Conservation (phyloP, 2,329 filamentous ascomycete genomes). For the Pseudogymnoascus sp. region DNA sequence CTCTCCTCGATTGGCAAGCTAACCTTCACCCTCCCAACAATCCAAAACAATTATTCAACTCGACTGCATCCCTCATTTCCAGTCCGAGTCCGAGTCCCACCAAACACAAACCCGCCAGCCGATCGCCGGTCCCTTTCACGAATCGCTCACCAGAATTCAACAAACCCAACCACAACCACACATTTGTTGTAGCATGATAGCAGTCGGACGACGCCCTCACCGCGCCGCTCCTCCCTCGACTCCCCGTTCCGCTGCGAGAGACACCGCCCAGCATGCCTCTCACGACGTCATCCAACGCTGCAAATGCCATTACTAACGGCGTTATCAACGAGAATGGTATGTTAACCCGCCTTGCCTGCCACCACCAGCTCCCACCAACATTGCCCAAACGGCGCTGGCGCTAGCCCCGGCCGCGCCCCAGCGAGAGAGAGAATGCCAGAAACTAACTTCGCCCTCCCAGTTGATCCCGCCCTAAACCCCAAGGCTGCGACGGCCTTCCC, state of each 20-base stretch:
- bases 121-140: background rate
- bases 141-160: background rate
- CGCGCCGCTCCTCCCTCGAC: background rate
- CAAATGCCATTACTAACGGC: slow-evolving; percentile 21
- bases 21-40: background rate
- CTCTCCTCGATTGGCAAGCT: background rate
- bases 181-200: background rate
- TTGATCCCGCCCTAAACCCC: slow-evolving; percentile 8
- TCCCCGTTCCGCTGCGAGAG: background rate
- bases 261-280: slow-evolving; percentile 21
- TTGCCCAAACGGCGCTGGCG: slow-evolving; percentile 9
- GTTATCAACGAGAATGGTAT: slow-evolving; percentile 26
- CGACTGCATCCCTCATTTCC: background rate
- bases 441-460: slow-evolving; percentile 3
- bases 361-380: background rate
- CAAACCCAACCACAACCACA: background rate
- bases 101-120: background rate
- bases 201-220: background rate
- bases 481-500: slow-evolving; percentile 41
- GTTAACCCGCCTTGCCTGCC: background rate
- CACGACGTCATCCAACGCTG: slow-evolving; percentile 23
- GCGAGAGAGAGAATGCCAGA: background rate
- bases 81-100: background rate
- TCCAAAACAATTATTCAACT: background rate
- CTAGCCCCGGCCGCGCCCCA: slow-evolving; percentile 11